phyloP scores from a whole-genome alignment of 345 rosid species.

The Cochlearia excelsa region DNA sequence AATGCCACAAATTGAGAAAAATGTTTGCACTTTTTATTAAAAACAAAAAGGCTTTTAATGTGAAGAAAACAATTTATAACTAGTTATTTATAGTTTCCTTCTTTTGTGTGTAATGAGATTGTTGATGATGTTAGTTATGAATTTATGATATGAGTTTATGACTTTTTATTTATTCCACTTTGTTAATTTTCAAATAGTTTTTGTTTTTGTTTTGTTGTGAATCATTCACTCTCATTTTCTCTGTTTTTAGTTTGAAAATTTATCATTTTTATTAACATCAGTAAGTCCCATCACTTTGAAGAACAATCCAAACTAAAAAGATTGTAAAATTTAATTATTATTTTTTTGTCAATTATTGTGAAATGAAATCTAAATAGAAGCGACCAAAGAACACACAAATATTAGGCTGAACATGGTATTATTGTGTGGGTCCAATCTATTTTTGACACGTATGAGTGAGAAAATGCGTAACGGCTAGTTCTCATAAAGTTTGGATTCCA shows the following conservation, averaged over 20 bases:
- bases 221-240: too few species aligned
- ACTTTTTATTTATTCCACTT: neutral
- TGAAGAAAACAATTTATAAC: neutral
- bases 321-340: neutral
- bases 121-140: slow-evolving; percentile 21
- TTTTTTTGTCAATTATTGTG: too few species aligned
- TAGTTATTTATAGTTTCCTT: slow-evolving; percentile 21
- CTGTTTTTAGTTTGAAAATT: too few species aligned
- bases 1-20: slow-evolving; percentile 46
- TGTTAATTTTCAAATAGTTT: neutral
- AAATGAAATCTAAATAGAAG: neutral
- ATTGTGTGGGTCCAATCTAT: neutral
- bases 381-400: neutral
- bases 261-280: too few species aligned
- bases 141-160: neutral
- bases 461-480: slow-evolving; percentile 21
- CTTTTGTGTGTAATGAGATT: slow-evolving; percentile 25
- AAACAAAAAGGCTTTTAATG: too few species aligned
- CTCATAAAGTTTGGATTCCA: slow-evolving; percentile 27
- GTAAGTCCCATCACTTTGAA: too few species aligned
- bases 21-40: too few species aligned
- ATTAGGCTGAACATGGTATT: neutral
- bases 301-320: neutral
- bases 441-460: slow-evolving; percentile 2
- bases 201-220: neutral